Conservation (phyloP, 2,329 filamentous ascomycete species). For the Zymoseptoria crescenta region DNA sequence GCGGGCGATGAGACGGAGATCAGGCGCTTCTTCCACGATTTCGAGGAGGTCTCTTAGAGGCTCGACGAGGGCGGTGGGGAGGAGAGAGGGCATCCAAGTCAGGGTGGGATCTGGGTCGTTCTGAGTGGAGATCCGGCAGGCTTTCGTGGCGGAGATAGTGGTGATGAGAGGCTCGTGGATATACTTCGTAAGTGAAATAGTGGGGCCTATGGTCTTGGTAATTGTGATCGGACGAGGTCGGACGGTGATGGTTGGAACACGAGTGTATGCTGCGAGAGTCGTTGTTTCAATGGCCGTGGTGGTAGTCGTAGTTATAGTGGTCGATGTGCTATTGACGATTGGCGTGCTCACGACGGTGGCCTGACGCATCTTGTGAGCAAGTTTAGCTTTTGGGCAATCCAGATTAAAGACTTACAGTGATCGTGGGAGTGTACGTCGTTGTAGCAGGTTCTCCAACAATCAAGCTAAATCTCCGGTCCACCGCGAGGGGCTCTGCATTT, state of each 20-base stretch:
- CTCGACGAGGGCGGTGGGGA: constrained; percentile 20
- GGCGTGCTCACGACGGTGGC: constrained; percentile 17
- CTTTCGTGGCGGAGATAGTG: constrained; percentile 28
- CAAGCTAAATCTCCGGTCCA: constrained; percentile 35
- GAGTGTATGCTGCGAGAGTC: not conserved
- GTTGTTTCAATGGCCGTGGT: not conserved
- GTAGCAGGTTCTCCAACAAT: constrained; percentile 24
- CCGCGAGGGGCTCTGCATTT: constrained; percentile 36
- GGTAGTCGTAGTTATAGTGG: not conserved
- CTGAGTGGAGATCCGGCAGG: constrained; percentile 25
- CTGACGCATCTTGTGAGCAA: constrained; percentile 11
- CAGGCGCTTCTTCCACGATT: constrained; percentile 5
- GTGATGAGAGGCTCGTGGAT: constrained; percentile 8
- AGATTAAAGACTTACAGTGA: constrained; percentile 12
- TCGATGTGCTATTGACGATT: not conserved
- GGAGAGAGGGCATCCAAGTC: constrained; percentile 17
- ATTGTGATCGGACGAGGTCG: constrained; percentile 15
- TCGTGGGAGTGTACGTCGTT: constrained; percentile 13
- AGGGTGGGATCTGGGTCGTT: constrained; percentile 19
- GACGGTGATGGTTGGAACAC: constrained; percentile 1
- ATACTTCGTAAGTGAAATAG: constrained; percentile 19
- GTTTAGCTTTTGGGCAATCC: not conserved
- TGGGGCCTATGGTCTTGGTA: constrained; percentile 22
- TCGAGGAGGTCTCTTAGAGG: constrained; percentile 2
- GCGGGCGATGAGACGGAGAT: constrained; percentile 1